A percentile compares a stretch with the other conserved stretches of the same genome.
Conservation (phyloP, 805 yeast species). For the Komagataella kurtzmanii region DNA sequence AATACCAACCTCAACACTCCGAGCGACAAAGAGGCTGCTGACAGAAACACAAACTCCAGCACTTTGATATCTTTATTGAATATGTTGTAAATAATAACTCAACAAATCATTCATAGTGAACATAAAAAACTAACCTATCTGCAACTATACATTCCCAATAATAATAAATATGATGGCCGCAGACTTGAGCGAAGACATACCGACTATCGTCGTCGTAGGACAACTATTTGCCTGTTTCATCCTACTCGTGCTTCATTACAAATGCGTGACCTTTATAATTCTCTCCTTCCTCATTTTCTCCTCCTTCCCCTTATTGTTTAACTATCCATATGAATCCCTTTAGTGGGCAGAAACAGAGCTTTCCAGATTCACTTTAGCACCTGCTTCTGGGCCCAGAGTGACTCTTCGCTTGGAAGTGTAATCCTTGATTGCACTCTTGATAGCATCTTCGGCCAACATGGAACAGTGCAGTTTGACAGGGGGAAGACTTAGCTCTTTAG, state of each 20-base stretch:
- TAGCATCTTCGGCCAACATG: slow-evolving; percentile 98
- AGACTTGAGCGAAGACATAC: background rate
- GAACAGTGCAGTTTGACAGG: slow-evolving; percentile 97
- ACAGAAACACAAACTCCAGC: background rate
- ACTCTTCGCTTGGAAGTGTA: slow-evolving; percentile 67
- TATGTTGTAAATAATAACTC: background rate
- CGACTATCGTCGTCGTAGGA: background rate
- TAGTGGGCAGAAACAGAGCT: background rate
- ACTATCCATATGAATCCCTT: background rate
- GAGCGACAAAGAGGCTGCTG: background rate
- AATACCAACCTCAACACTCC: background rate
- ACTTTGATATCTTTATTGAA: background rate
- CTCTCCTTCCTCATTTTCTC: background rate
- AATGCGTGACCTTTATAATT: background rate
- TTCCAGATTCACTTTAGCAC: background rate
- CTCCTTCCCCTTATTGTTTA: background rate
- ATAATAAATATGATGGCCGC: background rate
- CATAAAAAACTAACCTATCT: background rate
- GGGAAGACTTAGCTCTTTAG: slow-evolving; percentile 87
- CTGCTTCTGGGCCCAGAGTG: slow-evolving; percentile 49
- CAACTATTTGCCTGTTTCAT: background rate
- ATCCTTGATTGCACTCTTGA: slow-evolving; percentile 93
- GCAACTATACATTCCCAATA: background rate
- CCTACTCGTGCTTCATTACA: background rate
- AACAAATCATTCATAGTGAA: background rate